These are phyloP conservation scores for Viridothelium virens DNA, from an alignment of 495 filamentous ascomycete species.

Conservation along the genomic window DNA sequence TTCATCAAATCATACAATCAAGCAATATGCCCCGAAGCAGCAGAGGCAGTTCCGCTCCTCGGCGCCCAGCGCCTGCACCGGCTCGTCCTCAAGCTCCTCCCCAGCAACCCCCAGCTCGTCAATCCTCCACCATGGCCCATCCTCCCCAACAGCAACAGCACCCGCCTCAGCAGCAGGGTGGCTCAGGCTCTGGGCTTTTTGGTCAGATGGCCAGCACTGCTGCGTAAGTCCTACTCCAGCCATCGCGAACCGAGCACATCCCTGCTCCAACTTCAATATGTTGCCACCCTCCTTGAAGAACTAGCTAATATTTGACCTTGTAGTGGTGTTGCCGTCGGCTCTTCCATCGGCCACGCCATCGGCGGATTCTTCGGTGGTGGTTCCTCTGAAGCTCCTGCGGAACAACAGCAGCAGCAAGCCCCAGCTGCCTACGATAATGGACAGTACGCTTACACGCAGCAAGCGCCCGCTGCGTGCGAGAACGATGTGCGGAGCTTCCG, in stretches of 20 bases:
- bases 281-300: constrained; percentile 7
- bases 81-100: constrained; percentile 23
- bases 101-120: constrained; percentile 28
- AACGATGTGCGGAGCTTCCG: constrained; percentile 78
- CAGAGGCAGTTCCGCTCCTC: constrained; percentile 21
- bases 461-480: constrained; percentile 54
- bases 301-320: neutral
- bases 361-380: constrained; percentile 76
- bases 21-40: constrained; percentile 7
- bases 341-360: constrained; percentile 88
- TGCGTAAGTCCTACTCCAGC: constrained; percentile 34
- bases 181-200: constrained; percentile 36
- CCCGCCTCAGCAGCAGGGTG: constrained; percentile 21
- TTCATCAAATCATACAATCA: neutral
- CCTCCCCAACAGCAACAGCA: constrained; percentile 26
- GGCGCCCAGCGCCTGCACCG: constrained; percentile 27
- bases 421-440: constrained; percentile 38
- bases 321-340: constrained; percentile 92
- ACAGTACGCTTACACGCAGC: constrained; percentile 41
- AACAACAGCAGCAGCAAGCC: constrained; percentile 39
- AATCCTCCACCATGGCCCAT: constrained; percentile 33
- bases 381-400: constrained; percentile 51
- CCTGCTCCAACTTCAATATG: neutral
- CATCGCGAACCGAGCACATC: neutral
- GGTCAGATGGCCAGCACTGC: constrained; percentile 43